Evolutionary conservation across 768 basidiomycete species (phyloP).

Genomic region (Phallus indusiatus): DNA sequence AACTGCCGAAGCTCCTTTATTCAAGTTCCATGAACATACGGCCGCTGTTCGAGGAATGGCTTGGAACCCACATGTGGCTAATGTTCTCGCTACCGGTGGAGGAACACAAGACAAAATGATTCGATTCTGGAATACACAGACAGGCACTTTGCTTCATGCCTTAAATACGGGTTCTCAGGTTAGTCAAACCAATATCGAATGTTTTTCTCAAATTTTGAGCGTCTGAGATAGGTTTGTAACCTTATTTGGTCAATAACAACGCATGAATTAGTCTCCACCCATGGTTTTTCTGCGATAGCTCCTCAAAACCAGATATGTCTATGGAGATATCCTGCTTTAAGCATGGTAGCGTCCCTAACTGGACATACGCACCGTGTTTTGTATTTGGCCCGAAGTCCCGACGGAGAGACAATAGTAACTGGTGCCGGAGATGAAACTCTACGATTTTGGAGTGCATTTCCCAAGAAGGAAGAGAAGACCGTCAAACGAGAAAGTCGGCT

Average conservation of each 20-base stretch:
- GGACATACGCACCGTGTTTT: constrained; percentile 94
- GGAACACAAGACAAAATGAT: constrained; percentile 99
- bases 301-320: constrained; percentile 96
- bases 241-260: constrained; percentile 93
- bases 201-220: not conserved
- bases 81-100: constrained; percentile 88
- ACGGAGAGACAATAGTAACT: constrained; percentile 96
- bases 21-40: constrained; percentile 93
- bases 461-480: constrained; percentile 43
- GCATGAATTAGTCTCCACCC: constrained; percentile 95
- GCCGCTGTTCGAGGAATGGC: constrained; percentile 97
- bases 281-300: constrained; percentile 89
- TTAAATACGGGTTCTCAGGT: constrained; percentile 97
- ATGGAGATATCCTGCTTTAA: constrained; percentile 88
- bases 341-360: constrained; percentile 89
- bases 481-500: constrained; percentile 27
- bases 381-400: constrained; percentile 95
- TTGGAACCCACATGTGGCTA: constrained; percentile 93
- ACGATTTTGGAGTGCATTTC: constrained; percentile 96
- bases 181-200: constrained; percentile 17
- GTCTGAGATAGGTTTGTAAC: constrained; percentile 75
- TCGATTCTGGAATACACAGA: constrained; percentile 91
- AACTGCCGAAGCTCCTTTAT: constrained; percentile 58
- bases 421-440: constrained; percentile 97
- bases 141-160: constrained; percentile 75